A percentile compares a stretch with the other conserved stretches of the same genome.
Evolutionary conservation across 345 rosid genomes (phyloP).

Genomic region (Boechera retrofracta): DNA sequence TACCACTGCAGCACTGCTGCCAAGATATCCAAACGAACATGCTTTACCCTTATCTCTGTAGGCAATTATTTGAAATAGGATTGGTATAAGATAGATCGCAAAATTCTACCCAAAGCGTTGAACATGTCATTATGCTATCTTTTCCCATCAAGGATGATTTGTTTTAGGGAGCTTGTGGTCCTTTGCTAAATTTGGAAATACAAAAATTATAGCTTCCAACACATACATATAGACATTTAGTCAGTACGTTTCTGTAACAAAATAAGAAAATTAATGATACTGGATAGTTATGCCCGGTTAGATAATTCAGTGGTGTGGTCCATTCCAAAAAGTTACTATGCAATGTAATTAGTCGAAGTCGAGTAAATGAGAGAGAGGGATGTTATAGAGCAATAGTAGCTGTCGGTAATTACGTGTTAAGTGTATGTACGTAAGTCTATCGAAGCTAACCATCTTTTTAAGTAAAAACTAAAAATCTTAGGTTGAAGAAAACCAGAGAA

Average conservation of each 20-base stretch:
- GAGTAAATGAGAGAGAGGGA: constrained; percentile 3
- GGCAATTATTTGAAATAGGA: too few species aligned
- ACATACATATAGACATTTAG: not conserved
- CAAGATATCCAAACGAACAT: too few species aligned
- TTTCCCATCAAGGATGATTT: not conserved
- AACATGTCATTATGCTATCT: too few species aligned
- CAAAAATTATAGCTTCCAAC: not conserved
- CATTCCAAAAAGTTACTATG: not conserved
- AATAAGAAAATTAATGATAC: not conserved
- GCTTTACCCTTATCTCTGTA: too few species aligned
- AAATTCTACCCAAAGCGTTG: not conserved
- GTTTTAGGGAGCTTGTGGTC: not conserved
- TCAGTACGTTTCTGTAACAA: not conserved
- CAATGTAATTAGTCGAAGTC: not conserved
- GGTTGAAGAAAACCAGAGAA: constrained; percentile 34
- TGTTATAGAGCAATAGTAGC: constrained; percentile 30
- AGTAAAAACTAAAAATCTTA: constrained; percentile 28
- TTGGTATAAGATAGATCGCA: not conserved
- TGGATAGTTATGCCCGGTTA: not conserved
- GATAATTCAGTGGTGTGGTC: not conserved
- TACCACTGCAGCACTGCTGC: too few species aligned
- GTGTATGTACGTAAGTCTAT: constrained; percentile 28
- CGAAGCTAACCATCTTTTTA: constrained; percentile 27
- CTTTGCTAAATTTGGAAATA: not conserved
- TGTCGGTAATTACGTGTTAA: constrained; percentile 22